Percentiles rank a stretch among this genome's conserved stretches.
These are phyloP conservation scores for Isabelozyma pseudorhagii DNA, from an alignment of 805 yeast genomes.

Conservation along the genomic window DNA sequence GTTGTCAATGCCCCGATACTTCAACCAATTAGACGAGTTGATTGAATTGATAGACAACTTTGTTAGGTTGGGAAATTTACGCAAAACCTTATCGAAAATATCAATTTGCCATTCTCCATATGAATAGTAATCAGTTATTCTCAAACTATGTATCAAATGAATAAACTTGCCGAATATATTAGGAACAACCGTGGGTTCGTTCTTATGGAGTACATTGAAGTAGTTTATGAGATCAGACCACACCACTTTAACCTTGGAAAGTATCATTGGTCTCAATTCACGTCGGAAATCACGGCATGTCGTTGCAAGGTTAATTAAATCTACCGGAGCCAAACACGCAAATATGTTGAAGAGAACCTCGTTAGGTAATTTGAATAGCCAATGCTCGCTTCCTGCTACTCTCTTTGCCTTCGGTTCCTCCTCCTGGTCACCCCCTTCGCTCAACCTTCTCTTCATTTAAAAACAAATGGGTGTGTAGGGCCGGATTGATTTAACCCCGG, in stretches of 20 bases:
- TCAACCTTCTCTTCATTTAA: background rate
- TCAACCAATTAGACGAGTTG: constrained; percentile 41
- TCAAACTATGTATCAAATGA: constrained; percentile 17
- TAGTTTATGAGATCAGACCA: constrained; percentile 20
- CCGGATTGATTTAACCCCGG: background rate
- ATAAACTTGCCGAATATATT: constrained; percentile 6
- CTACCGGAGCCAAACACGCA: constrained; percentile 1
- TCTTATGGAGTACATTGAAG: background rate
- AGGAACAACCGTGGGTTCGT: background rate
- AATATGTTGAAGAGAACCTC: constrained; percentile 6
- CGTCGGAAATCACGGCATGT: constrained; percentile 13
- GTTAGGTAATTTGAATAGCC: constrained; percentile 5
- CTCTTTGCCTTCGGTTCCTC: background rate
- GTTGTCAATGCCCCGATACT: constrained; percentile 22
- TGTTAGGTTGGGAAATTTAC: constrained; percentile 17
- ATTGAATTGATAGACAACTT: constrained; percentile 26
- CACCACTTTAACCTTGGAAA: constrained; percentile 17
- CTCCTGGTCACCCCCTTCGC: background rate
- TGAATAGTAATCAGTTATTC: constrained; percentile 27
- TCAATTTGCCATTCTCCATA: constrained; percentile 38
- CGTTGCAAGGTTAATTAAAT: constrained; percentile 12
- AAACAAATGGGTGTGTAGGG: too few species aligned
- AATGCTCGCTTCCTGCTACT: background rate
- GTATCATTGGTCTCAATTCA: constrained; percentile 14
- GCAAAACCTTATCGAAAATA: constrained; percentile 17